Evolutionary conservation across 2,329 filamentous ascomycete species (phyloP).

Genomic region (Trichophyton rubrum): DNA sequence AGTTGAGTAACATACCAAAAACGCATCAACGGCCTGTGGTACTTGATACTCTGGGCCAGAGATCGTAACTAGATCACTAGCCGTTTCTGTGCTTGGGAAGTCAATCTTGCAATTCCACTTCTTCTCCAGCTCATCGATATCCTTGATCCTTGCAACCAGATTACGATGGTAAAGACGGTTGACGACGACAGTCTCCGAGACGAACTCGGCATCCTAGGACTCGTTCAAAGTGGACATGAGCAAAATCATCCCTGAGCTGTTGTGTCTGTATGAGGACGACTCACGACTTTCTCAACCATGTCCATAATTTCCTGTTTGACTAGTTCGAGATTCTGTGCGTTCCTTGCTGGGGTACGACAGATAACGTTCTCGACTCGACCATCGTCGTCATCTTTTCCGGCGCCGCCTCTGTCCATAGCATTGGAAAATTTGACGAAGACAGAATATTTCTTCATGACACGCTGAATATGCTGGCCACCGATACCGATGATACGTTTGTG

Average conservation of each 20-base stretch:
- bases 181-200: constrained; percentile 82
- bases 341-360: constrained; percentile 90
- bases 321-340: constrained; percentile 89
- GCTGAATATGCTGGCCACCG: constrained; percentile 94
- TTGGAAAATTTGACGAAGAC: constrained; percentile 99
- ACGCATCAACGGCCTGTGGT: constrained; percentile 88
- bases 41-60: constrained; percentile 98
- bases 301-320: constrained; percentile 99
- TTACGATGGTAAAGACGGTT: constrained; percentile 93
- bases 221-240: constrained; percentile 4
- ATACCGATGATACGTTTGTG: constrained; percentile 99
- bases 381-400: constrained; percentile 92
- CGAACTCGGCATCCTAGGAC: constrained; percentile 78
- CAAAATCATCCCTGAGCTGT: constrained; percentile 7
- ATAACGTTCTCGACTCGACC: constrained; percentile 99
- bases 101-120: constrained; percentile 99
- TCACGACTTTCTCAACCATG: constrained; percentile 89
- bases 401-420: constrained; percentile 90
- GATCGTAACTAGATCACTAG: constrained; percentile 89
- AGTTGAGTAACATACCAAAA: constrained; percentile 50
- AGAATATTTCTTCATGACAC: constrained; percentile 99
- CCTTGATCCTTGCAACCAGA: constrained; percentile 71
- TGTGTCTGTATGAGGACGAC: constrained; percentile 22
- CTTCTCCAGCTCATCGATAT: constrained; percentile 92
- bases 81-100: constrained; percentile 94